Evolutionary conservation across 805 yeast genomes (phyloP).

Genomic region (Blastobotrys terrestris): DNA sequence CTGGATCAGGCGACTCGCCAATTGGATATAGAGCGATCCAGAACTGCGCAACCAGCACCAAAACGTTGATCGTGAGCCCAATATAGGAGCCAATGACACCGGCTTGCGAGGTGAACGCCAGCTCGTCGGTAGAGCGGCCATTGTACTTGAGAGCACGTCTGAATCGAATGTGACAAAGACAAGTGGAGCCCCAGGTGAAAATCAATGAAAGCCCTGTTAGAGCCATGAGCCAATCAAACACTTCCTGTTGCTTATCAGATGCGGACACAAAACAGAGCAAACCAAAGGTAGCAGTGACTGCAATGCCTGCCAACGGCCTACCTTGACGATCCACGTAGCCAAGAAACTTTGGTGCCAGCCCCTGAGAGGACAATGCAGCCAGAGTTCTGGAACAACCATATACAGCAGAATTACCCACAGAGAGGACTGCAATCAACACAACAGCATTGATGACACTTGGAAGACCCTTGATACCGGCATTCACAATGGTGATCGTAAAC

Average conservation of each 20-base stretch:
- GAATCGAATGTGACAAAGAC: conserved; percentile 59
- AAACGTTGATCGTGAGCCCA: conserved; percentile 49
- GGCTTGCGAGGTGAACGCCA: conserved; percentile 54
- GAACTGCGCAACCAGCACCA: conserved; percentile 65
- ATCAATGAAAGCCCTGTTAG: conserved; percentile 65
- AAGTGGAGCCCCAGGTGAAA: conserved; percentile 69
- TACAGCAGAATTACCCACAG: conserved; percentile 69
- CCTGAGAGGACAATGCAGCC: conserved; percentile 60
- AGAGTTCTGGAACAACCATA: conserved; percentile 66
- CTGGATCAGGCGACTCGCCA: conserved; percentile 36
- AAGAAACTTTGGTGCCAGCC: conserved; percentile 53
- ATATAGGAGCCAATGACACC: conserved; percentile 59
- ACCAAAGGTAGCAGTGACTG: conserved; percentile 42
- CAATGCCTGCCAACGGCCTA: conserved; percentile 67
- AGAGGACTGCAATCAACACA: conserved; percentile 58
- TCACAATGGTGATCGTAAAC: conserved; percentile 62
- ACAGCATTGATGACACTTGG: conserved; percentile 69
- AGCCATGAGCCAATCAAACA: conserved; percentile 66
- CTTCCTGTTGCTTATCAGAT: conserved; percentile 37
- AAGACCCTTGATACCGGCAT: conserved; percentile 60
- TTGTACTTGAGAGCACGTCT: conserved; percentile 51
- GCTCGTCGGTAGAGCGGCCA: conserved; percentile 54
- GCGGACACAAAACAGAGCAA: conserved; percentile 58
- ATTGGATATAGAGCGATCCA: conserved; percentile 71
- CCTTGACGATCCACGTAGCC: conserved; percentile 73